Conservation (phyloP, 345 rosid genomes). For the Gossypium herbaceum region DNA sequence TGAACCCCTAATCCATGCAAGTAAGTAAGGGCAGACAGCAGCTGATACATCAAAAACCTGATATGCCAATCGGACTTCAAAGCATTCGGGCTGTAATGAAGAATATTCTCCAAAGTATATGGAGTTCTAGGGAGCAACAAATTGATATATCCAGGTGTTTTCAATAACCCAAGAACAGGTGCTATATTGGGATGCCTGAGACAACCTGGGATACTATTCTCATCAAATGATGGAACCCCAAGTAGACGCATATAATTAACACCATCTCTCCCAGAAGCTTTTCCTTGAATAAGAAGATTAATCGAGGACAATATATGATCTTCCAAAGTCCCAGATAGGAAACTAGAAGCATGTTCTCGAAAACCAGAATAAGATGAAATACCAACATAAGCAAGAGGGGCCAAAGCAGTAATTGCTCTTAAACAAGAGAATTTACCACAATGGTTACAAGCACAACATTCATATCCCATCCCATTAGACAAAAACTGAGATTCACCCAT, state of each 20-base stretch:
- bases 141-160: conserved; percentile 40
- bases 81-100: conserved; percentile 68
- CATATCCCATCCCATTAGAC: conserved; percentile 19
- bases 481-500: conserved; percentile 21
- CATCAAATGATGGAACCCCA: conserved; percentile 60
- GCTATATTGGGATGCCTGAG: conserved; percentile 81
- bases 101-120: conserved; percentile 61
- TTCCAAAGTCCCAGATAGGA: conserved; percentile 55
- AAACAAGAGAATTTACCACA: conserved; percentile 46
- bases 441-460: conserved; percentile 31
- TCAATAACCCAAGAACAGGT: conserved; percentile 64
- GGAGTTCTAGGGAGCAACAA: conserved; percentile 71
- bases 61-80: conserved; percentile 70
- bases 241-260: conserved; percentile 52
- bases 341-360: conserved; percentile 49
- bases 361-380: conserved; percentile 39
- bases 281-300: conserved; percentile 52
- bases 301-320: conserved; percentile 61
- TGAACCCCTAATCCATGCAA: conserved; percentile 62
- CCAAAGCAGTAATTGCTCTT: conserved; percentile 49
- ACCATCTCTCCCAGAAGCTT: conserved; percentile 62
- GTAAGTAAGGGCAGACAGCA: conserved; percentile 64
- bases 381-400: conserved; percentile 53
- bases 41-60: conserved; percentile 67
- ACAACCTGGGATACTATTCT: conserved; percentile 40